phyloP scores from a whole-genome alignment of 208 protist species.

The Sergeia podlipaevii region DNA sequence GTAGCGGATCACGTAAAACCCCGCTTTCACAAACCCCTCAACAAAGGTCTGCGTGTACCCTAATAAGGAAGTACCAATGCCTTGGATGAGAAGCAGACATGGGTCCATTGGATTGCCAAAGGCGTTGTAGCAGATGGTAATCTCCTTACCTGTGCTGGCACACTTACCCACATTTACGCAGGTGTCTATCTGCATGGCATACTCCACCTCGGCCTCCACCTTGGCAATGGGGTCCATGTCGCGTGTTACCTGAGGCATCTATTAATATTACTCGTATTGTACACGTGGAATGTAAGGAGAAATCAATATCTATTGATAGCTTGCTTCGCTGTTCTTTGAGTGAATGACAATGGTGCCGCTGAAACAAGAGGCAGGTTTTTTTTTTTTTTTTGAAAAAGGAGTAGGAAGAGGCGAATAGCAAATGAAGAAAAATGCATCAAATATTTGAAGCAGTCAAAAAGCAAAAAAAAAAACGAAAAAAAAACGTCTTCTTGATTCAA shows the following conservation, averaged over 20 bases:
- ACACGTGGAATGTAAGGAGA: no score
- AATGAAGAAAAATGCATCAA: no score
- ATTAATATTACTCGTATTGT: no score
- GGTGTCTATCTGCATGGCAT: slow-evolving; percentile 22
- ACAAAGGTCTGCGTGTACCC: slow-evolving; percentile 22
- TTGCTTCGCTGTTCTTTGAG: no score
- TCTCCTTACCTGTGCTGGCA: slow-evolving; percentile 39
- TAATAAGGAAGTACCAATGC: slow-evolving; percentile 30
- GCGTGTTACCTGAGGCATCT: no score
- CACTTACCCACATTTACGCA: slow-evolving; percentile 56
- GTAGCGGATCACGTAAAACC: slow-evolving; percentile 75
- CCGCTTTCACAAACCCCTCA: slow-evolving; percentile 29
- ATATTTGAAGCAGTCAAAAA: not conserved
- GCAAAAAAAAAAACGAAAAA: slow-evolving; percentile 1
- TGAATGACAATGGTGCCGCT: no score
- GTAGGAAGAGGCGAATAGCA: no score
- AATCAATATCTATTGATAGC: no score
- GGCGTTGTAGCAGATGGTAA: slow-evolving; percentile 75
- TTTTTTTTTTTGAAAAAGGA: no score
- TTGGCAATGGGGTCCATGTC: no score
- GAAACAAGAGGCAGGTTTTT: no score
- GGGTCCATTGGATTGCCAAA: slow-evolving; percentile 60
- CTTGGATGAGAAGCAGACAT: slow-evolving; percentile 64
- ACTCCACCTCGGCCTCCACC: no score
- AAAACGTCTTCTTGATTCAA: slow-evolving; percentile 1